Base-by-base conservation (phyloP, 495 filamentous ascomycete species). In the Xylaria bambusicola region DNA sequence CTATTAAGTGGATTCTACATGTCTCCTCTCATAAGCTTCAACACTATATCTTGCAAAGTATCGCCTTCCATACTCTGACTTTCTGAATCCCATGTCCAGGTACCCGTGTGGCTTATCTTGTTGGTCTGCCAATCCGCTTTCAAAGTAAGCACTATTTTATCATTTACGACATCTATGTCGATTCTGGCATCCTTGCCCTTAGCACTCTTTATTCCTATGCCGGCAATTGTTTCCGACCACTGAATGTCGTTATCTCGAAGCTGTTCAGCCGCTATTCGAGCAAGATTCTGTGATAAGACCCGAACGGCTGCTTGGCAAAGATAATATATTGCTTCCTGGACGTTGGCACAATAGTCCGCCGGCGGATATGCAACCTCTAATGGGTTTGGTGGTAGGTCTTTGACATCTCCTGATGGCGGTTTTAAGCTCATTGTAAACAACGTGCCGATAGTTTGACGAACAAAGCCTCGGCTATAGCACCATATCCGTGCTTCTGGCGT, bases 401-500 rank as follows among this genome's bases (percentile, higher is more conserved):
- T 57, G 6, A 58, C 38, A 6, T 61, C 60, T 21, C 6, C 6
- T 18, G 53, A 68, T 0, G 75, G 63, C 2, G 66, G 56, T 2
- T 66, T 65, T 17, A 75, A 65, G 33, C 63, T 70, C 42, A 78
- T 60, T 33, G 61, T 52, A 58, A 65, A 76, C 46, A 63, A 49
- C 9, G 75, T 74, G n/a, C 61, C 62, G 12, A 68, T 63, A 18
- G 58, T 52, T 0, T 66, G 65, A 15, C 65, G 42, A 20, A 65
- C 40, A 2, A 62, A 48, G 0, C 75, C 60, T 6, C 62, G 68
- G 49, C 65, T 64, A 1, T 71, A 60, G n/a, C 71, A 66, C 44
- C 66, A 69, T 4, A 80, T 51, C 12, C 68, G 64, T 5, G 65
- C 62, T 2, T 68, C 64, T 0, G 74, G 69, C 3, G 75, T 75